Percentiles rank a stretch among this genome's conserved stretches.
These are phyloP conservation scores for Candida bentonensis DNA, from an alignment of 805 yeast genomes.

Conservation along the genomic window DNA sequence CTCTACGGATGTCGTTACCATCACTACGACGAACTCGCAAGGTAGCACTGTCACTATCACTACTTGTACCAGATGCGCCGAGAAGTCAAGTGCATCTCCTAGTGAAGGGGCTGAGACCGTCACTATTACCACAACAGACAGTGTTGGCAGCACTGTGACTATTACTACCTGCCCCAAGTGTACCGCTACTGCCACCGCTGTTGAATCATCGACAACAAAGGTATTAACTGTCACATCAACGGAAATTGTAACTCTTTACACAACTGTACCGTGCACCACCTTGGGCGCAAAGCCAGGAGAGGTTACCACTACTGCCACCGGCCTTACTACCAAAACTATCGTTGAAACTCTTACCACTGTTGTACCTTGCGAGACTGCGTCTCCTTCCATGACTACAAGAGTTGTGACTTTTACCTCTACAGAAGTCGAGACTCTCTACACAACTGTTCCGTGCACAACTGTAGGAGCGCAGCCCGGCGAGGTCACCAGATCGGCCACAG, in stretches of 20 bases:
- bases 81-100: no score
- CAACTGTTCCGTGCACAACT: background rate
- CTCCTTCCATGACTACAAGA: no score
- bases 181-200: no score
- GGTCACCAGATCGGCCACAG: background rate
- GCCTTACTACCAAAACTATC: background rate
- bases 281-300: background rate
- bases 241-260: background rate
- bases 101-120: no score
- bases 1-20: no score
- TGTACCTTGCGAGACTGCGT: background rate
- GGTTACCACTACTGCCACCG: background rate
- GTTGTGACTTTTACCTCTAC: no score
- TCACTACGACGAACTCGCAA: no score
- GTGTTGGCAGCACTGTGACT: no score
- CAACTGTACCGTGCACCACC: background rate
- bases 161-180: no score
- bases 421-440: background rate
- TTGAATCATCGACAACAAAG: background rate
- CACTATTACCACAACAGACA: no score
- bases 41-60: no score
- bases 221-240: background rate
- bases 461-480: background rate
- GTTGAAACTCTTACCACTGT: background rate
- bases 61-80: no score